Base-by-base conservation (phyloP, 2,329 filamentous ascomycete species). In the Magnaporthiopsis poae region DNA sequence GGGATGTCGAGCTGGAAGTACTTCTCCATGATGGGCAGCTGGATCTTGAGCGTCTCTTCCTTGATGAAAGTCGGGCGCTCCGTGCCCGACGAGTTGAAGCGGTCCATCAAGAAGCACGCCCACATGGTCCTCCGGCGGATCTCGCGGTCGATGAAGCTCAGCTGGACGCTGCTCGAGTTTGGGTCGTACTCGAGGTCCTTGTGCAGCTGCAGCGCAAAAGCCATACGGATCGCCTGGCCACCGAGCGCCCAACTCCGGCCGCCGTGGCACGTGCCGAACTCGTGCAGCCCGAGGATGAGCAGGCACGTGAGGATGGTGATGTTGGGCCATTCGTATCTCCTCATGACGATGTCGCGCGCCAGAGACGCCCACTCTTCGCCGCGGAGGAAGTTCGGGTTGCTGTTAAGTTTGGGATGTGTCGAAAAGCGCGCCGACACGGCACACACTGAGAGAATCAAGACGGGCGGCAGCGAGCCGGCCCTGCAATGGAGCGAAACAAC, bases 101-200 rank as follows among this genome's bases (percentile, higher is more conserved):
- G 88, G 75, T 99, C 95, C 93, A 98, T 97, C 67, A 97, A 77
- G 73, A 96, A 96, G 74, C 94, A 98, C 15, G 93, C 91, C 95
- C 95, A 99, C 94, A 99, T 98, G 2, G 92, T 95, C 67, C 95
- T 86, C 71, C 95, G 83, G 68, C 95, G 86, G 66, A 98, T 97
- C 75, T 99, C 95, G 35, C 92, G 89, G 75, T 98, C 95, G 21
- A 93, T 92, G 71, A 95, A 95, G 74, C 92, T 96, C 65, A 95
- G 83, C 69, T 89, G 86, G 2, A 84, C 82, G 60, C 85, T 84
- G n/a, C 83, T 80, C n/a, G 84, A 84, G 52, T 86, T 78, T 0
- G 91, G 90, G 71, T 96, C 92, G 72, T 90, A 87, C 69, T 96
- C 92, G 35, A 96, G 83, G 75, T 98, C 95, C 74, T 89, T 90